Base-by-base conservation (phyloP, 331 rosid genomes). In the Quercus tomentella region DNA sequence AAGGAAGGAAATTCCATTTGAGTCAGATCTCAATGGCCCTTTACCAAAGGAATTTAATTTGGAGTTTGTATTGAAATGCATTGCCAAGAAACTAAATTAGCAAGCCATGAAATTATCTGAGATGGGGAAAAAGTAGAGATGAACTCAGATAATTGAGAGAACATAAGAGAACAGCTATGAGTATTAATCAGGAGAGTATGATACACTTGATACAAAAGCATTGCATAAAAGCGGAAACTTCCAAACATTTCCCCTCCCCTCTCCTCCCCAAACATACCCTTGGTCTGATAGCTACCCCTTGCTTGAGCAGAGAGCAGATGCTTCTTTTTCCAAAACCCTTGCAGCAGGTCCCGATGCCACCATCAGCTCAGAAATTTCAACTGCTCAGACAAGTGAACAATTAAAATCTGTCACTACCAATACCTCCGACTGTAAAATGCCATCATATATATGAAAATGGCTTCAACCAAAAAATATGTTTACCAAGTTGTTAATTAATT, bases 351-450 rank as follows among this genome's bases (percentile, higher is more conserved):
- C 56, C 9, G 78, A 78, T 67, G 60, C 49, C 79, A 30, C 43
- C 73, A 45, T 70, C 62, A 35, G 74, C 78, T 55, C 79, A 70
- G 67, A 60, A 58, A 78, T 67, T 14, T 61, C 56, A 66, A 43
- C 28, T 33, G 86, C 91, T 84, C 49, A 80, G 52, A 76, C 72
- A 76, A 65, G 72, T 52, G 51, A 81, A 71, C 16, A 54, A 10
- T 23, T 11, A 72, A 79, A 22, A 66, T 25, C 3, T 4, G 15
- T 16, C 33, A 22, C 22, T 37, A 81, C 49, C 45, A 75, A 62
- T 2, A 37, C 54, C 14, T 58, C 23, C 41, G 31, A 63, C n/a
- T 33, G 5, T 5, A 16, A 35, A 33, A 33, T 35, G 51, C 26
- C 52, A 30, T 67, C 51, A 20, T 20, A 33, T 67, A 1, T 33